Evolutionary conservation across 75 land plant species (phyloP).

Genomic region (Sequoiadendron giganteum): DNA sequence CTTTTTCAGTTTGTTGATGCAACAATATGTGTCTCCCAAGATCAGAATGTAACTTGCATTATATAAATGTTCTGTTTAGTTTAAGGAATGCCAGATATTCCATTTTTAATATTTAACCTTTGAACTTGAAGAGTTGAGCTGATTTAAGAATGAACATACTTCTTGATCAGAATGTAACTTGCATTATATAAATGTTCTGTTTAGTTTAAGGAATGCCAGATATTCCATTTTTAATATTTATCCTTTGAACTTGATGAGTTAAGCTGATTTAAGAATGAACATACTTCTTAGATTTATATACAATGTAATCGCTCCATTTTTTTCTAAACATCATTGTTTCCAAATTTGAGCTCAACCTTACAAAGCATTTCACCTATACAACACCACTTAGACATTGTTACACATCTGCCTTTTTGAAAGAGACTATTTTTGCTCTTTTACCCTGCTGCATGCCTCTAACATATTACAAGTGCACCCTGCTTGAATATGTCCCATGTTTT

Average conservation of each 20-base stretch:
- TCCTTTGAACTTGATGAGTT: background rate
- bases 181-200: background rate
- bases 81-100: background rate
- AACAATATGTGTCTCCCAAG: background rate
- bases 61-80: background rate
- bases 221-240: background rate
- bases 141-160: too few relatives aligned
- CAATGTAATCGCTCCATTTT: background rate
- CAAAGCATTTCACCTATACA: too few relatives aligned
- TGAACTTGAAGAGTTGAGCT: background rate
- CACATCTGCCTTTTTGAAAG: background rate
- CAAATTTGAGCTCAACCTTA: background rate
- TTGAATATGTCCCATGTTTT: background rate
- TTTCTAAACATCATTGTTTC: background rate
- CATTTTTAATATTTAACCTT: too few relatives aligned
- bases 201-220: background rate
- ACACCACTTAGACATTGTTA: background rate
- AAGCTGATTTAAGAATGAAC: too few relatives aligned
- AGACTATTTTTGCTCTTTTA: background rate
- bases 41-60: background rate
- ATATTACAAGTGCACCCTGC: background rate
- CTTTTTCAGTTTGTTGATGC: too few relatives aligned
- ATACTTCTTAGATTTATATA: too few relatives aligned
- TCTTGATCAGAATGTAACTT: background rate
- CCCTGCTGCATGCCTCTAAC: background rate